Evolutionary conservation across 2,329 filamentous ascomycete genomes (phyloP).

Genomic region (Beauveria sp.): DNA sequence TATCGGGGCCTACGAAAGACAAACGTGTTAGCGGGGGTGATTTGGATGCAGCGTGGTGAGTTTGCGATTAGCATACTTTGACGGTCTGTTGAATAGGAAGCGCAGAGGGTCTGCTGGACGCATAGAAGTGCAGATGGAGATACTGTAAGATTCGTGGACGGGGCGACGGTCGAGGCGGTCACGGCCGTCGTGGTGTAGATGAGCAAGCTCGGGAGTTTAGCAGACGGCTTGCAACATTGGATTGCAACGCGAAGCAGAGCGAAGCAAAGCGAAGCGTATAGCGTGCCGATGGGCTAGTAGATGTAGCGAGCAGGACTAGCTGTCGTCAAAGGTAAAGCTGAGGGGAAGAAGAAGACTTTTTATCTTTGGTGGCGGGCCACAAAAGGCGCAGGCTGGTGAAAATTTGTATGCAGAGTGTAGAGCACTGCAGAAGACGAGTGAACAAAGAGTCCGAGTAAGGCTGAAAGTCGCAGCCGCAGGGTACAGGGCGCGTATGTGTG

Average conservation of each 20-base stretch:
- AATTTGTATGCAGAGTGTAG: not conserved
- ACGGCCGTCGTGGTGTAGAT: conserved; percentile 17
- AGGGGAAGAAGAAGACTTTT: not conserved
- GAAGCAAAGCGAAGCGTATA: not conserved
- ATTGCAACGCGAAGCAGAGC: not conserved
- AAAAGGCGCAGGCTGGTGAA: conserved; percentile 2
- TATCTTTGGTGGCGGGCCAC: not conserved
- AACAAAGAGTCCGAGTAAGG: not conserved
- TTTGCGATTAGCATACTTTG: conserved; percentile 59
- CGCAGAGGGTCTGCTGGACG: conserved; percentile 83
- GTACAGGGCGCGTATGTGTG: not conserved
- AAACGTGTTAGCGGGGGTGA: conserved; percentile 7
- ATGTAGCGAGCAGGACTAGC: not conserved
- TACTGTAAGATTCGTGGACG: conserved; percentile 14
- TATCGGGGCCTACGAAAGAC: conserved; percentile 46
- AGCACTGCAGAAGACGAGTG: not conserved
- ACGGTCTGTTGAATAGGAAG: conserved; percentile 81
- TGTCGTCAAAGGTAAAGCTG: not conserved
- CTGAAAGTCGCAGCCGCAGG: not conserved
- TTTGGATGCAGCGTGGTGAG: conserved; percentile 8
- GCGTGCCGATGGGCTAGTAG: not conserved
- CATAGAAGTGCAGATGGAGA: conserved; percentile 58
- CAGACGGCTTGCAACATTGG: not conserved
- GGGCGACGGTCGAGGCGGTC: conserved; percentile 15
- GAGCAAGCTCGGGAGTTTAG: conserved; percentile 13